Evolutionary conservation across 768 basidiomycete species (phyloP).

Genomic region (Lentinula sp.): DNA sequence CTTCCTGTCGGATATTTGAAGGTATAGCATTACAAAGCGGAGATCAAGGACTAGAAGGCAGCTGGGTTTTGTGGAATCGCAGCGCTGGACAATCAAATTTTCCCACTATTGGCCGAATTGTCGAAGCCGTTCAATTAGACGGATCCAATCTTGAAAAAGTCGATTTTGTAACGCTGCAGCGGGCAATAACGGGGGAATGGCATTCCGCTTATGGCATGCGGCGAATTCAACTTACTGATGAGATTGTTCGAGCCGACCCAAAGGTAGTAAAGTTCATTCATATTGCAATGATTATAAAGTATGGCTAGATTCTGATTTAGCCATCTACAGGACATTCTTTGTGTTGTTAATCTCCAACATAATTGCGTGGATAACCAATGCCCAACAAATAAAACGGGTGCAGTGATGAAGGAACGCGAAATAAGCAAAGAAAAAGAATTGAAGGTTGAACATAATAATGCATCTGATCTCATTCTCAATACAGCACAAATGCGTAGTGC

Average conservation of each 20-base stretch:
- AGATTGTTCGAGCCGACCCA: not conserved
- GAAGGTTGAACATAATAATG: not conserved
- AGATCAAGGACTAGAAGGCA: not conserved
- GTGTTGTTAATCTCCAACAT: not conserved
- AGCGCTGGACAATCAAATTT: not conserved
- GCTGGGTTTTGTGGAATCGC: not conserved
- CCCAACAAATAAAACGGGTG: not conserved
- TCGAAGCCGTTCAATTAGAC: not conserved
- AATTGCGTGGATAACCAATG: not conserved
- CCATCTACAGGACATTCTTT: not conserved
- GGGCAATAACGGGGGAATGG: not conserved
- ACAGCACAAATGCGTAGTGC: constrained; percentile 1
- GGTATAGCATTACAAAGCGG: not conserved
- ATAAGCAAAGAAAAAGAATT: not conserved
- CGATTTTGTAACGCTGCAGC: not conserved
- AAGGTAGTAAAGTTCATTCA: not conserved
- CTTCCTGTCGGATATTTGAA: not conserved
- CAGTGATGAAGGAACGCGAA: not conserved
- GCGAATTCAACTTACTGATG: not conserved
- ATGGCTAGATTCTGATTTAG: no score
- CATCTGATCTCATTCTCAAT: not conserved
- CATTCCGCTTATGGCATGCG: not conserved
- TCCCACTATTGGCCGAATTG: not conserved
- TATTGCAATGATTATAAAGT: not conserved
- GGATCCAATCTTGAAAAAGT: not conserved